Base-by-base conservation (phyloP, 805 yeast genomes). In the Candida ulmi region DNA sequence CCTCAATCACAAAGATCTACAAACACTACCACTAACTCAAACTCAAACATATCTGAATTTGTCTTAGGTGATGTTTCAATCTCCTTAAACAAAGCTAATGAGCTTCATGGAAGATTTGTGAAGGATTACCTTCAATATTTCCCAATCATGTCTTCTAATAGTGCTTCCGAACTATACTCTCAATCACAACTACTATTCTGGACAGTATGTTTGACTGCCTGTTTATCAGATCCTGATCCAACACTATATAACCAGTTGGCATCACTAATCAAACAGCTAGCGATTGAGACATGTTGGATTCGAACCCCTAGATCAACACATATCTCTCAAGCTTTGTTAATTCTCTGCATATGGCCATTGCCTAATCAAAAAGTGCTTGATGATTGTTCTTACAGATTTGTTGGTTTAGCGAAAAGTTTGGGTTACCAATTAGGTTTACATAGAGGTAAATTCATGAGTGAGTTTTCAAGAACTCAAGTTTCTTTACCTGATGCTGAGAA, bases 241-340 rank as follows among this genome's bases (percentile, higher is more conserved):
- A 71, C 84, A 0, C 57, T 88, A 34, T 90, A 90, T 65, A 76
- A 77, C 60, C 72, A 83, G 23, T 65, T 88, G 34, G 83, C 93
- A 13, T 76, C 86, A 2, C 68, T 87, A 31, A 84, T 90, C 48
- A 86, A 85, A 53, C 93, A 86, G 53, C 65, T 88, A 48, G 95
- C 95, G 0, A 87, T 87, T 38, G 95, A 86, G 54, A 86, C 95
- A 0, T 88, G 96, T 62, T 87, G 96, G 95, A 78, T 88, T 36
- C 68, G 90, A 41, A 90, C 97, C 0, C 96, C 97, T 2, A 72
- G 97, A 55, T 85, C 95, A 3, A 86, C 96, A 0, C 96, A 90
- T 58, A 90, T 90, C 30, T 87, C 90, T 8, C 97, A 90, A 56
- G 95, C 96, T 0, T 66, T 90, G 30, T 64, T 90, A 19, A 82